Evolutionary conservation across 495 filamentous ascomycete genomes (phyloP).

Genomic region (Penicillium verhagenii): DNA sequence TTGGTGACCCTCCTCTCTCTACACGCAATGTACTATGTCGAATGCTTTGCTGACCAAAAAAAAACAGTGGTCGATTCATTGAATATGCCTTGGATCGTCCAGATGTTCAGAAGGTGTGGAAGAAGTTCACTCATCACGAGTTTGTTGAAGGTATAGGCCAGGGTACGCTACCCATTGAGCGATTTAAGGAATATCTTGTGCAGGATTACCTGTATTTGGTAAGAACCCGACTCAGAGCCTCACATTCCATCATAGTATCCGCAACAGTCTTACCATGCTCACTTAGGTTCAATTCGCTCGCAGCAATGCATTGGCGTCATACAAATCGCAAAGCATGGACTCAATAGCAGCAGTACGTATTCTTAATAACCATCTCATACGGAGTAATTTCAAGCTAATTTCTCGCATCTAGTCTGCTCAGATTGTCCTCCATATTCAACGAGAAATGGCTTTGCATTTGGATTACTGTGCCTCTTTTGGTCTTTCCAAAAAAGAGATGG

Average conservation of each 20-base stretch:
- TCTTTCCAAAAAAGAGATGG: conserved; percentile 72
- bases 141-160: conserved; percentile 77
- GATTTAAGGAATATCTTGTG: conserved; percentile 81
- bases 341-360: conserved; percentile 63
- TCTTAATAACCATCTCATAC: neutral
- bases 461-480: conserved; percentile 79
- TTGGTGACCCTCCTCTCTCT: conserved; percentile 41
- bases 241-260: neutral
- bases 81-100: conserved; percentile 76
- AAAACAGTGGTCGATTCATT: conserved; percentile 72
- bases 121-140: conserved; percentile 69
- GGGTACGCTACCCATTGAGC: conserved; percentile 66
- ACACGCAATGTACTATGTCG: no score
- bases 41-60: conserved; percentile 3
- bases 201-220: conserved; percentile 91
- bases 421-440: conserved; percentile 71
- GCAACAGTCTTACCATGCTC: neutral
- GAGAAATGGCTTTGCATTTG: conserved; percentile 78
- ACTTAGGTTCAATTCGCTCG: conserved; percentile 77
- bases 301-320: conserved; percentile 77
- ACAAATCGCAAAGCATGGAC: conserved; percentile 72
- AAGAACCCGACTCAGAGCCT: conserved; percentile 20
- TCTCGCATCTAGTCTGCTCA: conserved; percentile 55
- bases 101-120: conserved; percentile 71
- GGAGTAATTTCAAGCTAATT: neutral